Percentiles rank a stretch among this genome's conserved stretches.
phyloP scores from a whole-genome alignment of 352 stramenopile genomes.

The Blastocystis sp. region DNA sequence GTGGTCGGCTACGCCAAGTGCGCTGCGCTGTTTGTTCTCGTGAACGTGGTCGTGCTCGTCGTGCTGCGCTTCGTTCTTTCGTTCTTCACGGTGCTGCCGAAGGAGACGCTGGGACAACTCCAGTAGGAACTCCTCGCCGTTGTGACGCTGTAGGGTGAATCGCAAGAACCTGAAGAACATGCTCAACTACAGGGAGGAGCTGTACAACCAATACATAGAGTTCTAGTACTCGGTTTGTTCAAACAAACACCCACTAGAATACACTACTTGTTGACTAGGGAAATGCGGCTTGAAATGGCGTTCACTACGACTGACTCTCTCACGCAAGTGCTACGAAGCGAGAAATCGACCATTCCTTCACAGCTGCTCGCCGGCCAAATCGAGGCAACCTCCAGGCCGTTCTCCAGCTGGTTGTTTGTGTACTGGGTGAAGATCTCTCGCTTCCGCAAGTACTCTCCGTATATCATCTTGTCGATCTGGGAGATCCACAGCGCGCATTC shows the following conservation, averaged over 20 bases:
- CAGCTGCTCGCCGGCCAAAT: slow-evolving; percentile 43
- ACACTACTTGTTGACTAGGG: slow-evolving; percentile 22
- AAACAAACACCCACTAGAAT: slow-evolving; percentile 5
- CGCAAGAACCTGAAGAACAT: slow-evolving; percentile 54
- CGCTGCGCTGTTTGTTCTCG: neutral
- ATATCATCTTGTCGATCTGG: slow-evolving; percentile 59
- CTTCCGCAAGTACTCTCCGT: slow-evolving; percentile 63
- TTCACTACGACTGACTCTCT: neutral
- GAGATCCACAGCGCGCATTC: slow-evolving; percentile 61
- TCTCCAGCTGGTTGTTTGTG: slow-evolving; percentile 34
- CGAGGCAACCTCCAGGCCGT: neutral
- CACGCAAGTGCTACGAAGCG: neutral
- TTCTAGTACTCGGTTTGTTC: slow-evolving; percentile 57
- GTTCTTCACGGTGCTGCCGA: slow-evolving; percentile 26
- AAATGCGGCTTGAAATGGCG: slow-evolving; percentile 11
- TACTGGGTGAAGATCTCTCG: slow-evolving; percentile 53
- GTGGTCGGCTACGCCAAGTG: neutral
- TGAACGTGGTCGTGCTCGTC: neutral
- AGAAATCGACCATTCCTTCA: slow-evolving; percentile 46
- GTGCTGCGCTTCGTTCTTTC: neutral
- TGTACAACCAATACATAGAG: slow-evolving; percentile 63
- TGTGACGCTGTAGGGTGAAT: slow-evolving; percentile 24
- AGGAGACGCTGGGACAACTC: slow-evolving; percentile 40
- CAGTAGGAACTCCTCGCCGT: neutral
- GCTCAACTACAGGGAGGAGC: slow-evolving; percentile 53